Base-by-base conservation (phyloP, 2,329 filamentous ascomycete genomes). In the Aspergillus ustus region DNA sequence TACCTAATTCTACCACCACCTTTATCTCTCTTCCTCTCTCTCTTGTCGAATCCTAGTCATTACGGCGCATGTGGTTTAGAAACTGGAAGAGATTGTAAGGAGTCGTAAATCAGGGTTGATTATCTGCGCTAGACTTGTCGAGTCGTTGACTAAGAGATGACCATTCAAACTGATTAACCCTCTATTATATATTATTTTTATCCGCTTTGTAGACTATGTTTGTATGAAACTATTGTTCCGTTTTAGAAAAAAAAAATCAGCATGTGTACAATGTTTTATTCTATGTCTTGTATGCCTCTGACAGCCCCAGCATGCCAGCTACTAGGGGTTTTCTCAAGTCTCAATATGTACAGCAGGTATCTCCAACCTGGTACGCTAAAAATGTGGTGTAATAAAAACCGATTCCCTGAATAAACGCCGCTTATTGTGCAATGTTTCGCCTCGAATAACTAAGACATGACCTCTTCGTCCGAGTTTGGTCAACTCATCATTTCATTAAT, bases 301-400 rank as follows among this genome's bases (percentile, higher is more conserved):
- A 43, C 19, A 52, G 29, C 43, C 59, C 55, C 29, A 45, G 34
- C 49, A 64, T 54, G 49, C 59, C 62, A 57, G 62, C 62, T 64
- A 57, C 45, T 49, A 50, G 58, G 50, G 7, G 25, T 52, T 34
- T 3, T 44, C 20, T 25, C 13, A 57, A 59, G 53, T 20, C n/a
- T 37, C 28, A 44, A 28, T 48, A 52, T 53, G 22, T 53, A 54
- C 44, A 60, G 34, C 15, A 59, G 22, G 8, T 52, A 20, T 22
- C 46, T 20, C 59, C 46, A 59, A 43, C 53, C 54, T 45, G 25
- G 25, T 11, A 13, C 29, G n/a, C 7, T 55, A 22, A 4, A 43
- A 28, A 40, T 15, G 25, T n/a, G 31, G 2, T 37, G 15, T 37
- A 37, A 15, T 37, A 15, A 37, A 37, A 37, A 5, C 34, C 15